Base-by-base conservation (phyloP, 2,329 filamentous ascomycete species). In the Alternaria infectoria region DNA sequence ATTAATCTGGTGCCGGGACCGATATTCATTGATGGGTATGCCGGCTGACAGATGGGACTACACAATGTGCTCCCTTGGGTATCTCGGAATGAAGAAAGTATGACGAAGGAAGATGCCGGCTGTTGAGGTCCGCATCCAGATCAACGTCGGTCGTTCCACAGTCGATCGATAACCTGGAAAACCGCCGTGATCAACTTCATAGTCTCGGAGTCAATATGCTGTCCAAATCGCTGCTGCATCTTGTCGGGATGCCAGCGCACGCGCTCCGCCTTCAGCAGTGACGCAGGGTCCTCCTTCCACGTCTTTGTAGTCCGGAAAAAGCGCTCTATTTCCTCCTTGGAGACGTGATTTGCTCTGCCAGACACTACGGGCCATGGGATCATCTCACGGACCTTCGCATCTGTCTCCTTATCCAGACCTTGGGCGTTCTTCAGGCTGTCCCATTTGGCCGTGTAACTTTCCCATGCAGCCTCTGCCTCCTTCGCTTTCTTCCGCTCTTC, bases 241-340 rank as follows among this genome's bases (percentile, higher is more conserved):
- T 98, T 99, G 81, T 99, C 96, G 5, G 96, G 96, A 83, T 99
- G 96, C 96, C 96, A 99, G 15, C 93, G 86, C 17, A 98, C 90
- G 55, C 96, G 88, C 83, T 99, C 96, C 6, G 88, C 83, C 80
- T 97, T 97, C 56, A 98, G 83, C 6, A 86, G 77, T 47, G 85
- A 82, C 13, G 81, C 57, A 19, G 87, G 59, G 61, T 83, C 81
- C 6, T 75, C 69, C 17, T 67, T 70, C 71, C 75, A 76, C 10
- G 65, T 62, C 7, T 84, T 84, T n/a, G 84, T 85, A 74, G 85
- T 82, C 1, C 87, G 83, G 72, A 96, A 89, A 74, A 97, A 97
- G 11, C 82, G 82, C 69, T 90, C 87, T 11, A 96, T 88, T 10
- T 85, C 84, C 9, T 88, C 83, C 45, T 85, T 85, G 1, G 82